Evolutionary conservation across 106 monocot genomes (phyloP).

Genomic region (Dioscorea alata): DNA sequence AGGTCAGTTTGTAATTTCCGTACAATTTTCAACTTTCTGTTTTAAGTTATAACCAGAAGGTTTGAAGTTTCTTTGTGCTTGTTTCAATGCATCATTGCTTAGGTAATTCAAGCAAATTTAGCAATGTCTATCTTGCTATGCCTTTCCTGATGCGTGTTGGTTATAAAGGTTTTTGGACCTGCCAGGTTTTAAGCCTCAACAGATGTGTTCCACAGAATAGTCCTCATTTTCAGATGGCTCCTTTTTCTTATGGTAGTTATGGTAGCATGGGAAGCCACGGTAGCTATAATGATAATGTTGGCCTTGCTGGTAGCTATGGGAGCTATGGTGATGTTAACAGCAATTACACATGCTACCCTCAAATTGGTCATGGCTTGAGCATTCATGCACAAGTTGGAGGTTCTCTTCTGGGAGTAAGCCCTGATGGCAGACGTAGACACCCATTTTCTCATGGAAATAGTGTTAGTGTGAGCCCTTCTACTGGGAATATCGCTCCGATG

Average conservation of each 20-base stretch:
- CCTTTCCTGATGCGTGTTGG: not conserved
- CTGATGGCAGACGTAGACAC: conserved; percentile 57
- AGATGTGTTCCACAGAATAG: conserved; percentile 39
- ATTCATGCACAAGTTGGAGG: conserved; percentile 62
- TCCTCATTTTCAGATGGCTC: conserved; percentile 54
- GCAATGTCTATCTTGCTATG: too few species aligned
- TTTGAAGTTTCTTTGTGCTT: too few species aligned
- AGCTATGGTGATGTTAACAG: conserved; percentile 71
- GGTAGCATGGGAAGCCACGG: conserved; percentile 90
- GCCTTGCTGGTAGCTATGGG: conserved; percentile 65
- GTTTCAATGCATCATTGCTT: too few species aligned
- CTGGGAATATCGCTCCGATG: conserved; percentile 67
- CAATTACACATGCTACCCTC: conserved; percentile 54
- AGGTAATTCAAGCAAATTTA: too few species aligned
- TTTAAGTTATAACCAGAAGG: not conserved
- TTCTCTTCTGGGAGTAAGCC: conserved; percentile 66
- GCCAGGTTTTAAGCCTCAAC: conserved; percentile 63
- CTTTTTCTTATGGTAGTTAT: conserved; percentile 71
- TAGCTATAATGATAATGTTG: conserved; percentile 67
- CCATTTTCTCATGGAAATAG: conserved; percentile 58
- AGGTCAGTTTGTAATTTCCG: conserved; percentile 31
- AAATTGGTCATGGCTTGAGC: conserved; percentile 55
- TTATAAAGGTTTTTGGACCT: conserved; percentile 2
- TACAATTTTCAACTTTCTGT: not conserved
- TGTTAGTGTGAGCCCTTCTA: conserved; percentile 55